Base-by-base conservation (phyloP, 257 asterid species). In the Plantago major region DNA sequence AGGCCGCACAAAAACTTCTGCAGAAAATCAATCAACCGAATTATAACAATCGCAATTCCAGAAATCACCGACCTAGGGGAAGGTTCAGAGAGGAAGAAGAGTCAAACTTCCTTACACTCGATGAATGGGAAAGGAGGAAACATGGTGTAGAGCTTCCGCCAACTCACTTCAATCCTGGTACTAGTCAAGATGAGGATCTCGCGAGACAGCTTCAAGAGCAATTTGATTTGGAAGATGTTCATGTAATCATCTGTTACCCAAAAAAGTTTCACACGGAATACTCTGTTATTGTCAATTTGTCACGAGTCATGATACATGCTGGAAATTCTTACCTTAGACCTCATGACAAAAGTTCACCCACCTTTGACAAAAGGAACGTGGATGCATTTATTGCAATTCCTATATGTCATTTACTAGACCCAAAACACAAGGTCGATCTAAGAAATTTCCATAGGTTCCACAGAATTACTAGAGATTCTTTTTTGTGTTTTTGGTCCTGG, bases 71-170 rank as follows among this genome's bases (percentile, higher is more conserved):
- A 73, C 76, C 65, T 58, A 80, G 84, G 65, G 84, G 87, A 73
- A 79, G 67, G 52, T 82, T 85, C 71, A 80, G 69, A 59, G 83
- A 60, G 38, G 84, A 77, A 54, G 96, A 85, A 43, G 92, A 82
- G 7, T 66, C 82, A 7, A 66, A 78, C 62, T 64, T 80, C 62
- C 67, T 89, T 58, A 89, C 96, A 3, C 84, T 89, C 46, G 96
- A 89, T 17, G 96, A 89, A 69, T 89, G 95, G 95, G 96, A 89
- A 78, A 81, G 76, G 74, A 80, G 79, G 76, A 89, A 77, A 82
- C 46, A 80, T 50, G 87, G 83, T 56, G 55, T 38, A 45, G 70
- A 62, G 66, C 53, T 58, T 74, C 63, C 75, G 19, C 67, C 68
- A 53, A 19, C 76, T 10, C 81, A 33, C 22, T 67, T 71, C 46